These are phyloP conservation scores for Nakazawaea populi DNA, from an alignment of 805 yeast species.

Conservation along the genomic window DNA sequence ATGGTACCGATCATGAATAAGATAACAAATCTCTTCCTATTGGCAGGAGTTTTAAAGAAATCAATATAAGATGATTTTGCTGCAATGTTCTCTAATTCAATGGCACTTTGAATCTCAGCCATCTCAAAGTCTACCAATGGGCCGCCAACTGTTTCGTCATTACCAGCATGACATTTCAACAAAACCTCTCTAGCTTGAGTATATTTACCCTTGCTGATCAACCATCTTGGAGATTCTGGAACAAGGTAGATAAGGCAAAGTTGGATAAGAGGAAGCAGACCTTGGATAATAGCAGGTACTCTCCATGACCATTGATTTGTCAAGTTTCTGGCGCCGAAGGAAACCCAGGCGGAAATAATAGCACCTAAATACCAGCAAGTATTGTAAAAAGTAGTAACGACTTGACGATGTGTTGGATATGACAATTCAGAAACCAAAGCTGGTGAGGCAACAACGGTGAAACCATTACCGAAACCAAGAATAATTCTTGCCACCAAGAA, in stretches of 20 bases:
- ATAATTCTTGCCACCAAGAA: constrained; percentile 40
- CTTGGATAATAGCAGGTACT: constrained; percentile 49
- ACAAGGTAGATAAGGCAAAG: constrained; percentile 25
- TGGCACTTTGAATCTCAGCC: constrained; percentile 29
- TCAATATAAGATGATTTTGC: constrained; percentile 28
- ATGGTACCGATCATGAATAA: constrained; percentile 23
- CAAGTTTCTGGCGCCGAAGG: constrained; percentile 32
- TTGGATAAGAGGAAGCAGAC: constrained; percentile 38
- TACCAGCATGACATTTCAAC: constrained; percentile 30
- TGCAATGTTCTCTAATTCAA: constrained; percentile 29
- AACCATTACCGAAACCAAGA: constrained; percentile 40
- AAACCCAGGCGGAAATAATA: constrained; percentile 39
- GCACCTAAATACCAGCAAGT: constrained; percentile 46
- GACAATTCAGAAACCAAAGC: constrained; percentile 44
- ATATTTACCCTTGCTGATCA: constrained; percentile 44
- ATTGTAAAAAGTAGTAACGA: constrained; percentile 39
- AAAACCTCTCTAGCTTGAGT: constrained; percentile 42
- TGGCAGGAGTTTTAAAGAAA: constrained; percentile 28
- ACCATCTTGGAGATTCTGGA: constrained; percentile 75
- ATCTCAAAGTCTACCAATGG: constrained; percentile 29
- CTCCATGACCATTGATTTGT: constrained; percentile 41
- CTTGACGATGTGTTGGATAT: constrained; percentile 39
- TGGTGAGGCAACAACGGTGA: constrained; percentile 40
- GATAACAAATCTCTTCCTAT: constrained; percentile 32
- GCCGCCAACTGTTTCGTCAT: constrained; percentile 18